Evolutionary conservation across 2,329 filamentous ascomycete genomes (phyloP), one percentile per base, ranked within the genome.

Genomic region (Podosphaera leucotricha): DNA sequence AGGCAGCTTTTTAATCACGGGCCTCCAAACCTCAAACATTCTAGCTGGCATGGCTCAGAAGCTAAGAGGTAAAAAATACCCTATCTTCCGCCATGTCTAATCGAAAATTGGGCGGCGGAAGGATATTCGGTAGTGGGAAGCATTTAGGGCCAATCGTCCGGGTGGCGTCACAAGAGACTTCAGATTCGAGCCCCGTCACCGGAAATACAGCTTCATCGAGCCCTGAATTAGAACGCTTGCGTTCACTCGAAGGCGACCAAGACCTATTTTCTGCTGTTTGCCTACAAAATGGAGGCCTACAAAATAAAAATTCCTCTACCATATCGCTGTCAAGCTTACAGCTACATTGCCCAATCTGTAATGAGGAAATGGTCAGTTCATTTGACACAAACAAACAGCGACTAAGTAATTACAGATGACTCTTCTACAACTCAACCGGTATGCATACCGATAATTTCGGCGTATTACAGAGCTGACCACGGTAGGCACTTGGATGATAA

Each of bases 321-420:
- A 62, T 62, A 41, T 60, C 61, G 16, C 69, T 73, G 43, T 64
- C 73, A 45, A 72, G 70, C 52, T 72, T 72, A 50, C 72, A 72
- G 60, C 74, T 98, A 47, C 75, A 87, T 45, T 98, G 90, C 60
- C 90, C 90, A n/a, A 98, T 98, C 58, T 98, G 90, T 62, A 85
- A 77, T 53, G 92, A 95, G 63, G 86, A 94, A 61, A 98, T 98
- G 90, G 85, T 90, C 64, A 50, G 49, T 47, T 33, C 37, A 28
- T 41, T 41, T 41, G 21, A 8, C 38, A 22, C 22, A 21, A 19
- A 16, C 20, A 41, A 44, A 40, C 37, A 40, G 16, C 20, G 44
- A 43, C 52, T 59, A 47, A 57, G 41, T 44, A n/a, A 16, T 4
- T 46, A 26, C 55, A 92, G 83, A 70, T 95, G 56, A 95, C 90